Evolutionary conservation across 2,329 filamentous ascomycete species (phyloP), one percentile per base, ranked within the genome.

Genomic region (Epicoccum nigrum): DNA sequence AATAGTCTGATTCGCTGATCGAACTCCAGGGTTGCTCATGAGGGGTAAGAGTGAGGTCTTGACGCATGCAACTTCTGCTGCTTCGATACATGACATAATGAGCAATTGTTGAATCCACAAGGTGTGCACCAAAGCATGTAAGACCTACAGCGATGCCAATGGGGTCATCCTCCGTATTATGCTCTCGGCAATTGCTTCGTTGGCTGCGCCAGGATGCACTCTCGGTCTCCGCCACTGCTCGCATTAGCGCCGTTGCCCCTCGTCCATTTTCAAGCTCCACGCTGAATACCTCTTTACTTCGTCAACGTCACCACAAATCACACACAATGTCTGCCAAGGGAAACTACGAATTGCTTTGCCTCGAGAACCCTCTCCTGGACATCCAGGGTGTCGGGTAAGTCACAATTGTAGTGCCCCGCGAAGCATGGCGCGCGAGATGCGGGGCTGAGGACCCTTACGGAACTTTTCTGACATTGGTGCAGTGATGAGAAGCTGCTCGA

Each of bases 331-430:
- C 89, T 72, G 76, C 86, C 65, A 73, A 77, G 66, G 88, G 92
- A 79, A 87, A 92, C 77, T 97, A 88, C 80, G 83, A 90, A 76
- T 88, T 99, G 69, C 83, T 97, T 71, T 94, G 89, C 78, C 80
- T 99, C 69, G 94, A 97, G 87, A 99, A 99, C 79, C 94, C 94
- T 76, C 87, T 99, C 68, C 89, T 99, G 69, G 93, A 99, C 74
- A 99, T 99, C 75, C 93, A 97, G 79, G 94, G 88, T 67, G 76
- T 81, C 67, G 85, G 83, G 85, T 86, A 77, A 58, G 79, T 73
- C 28, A n/a, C n/a, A 11, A 40, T 46, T 30, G 30, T 3, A 40
- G 4, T 12, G 16, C 23, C 11, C 13, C 4, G 7, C 31, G 12
- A 20, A 27, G 31, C 43, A 38, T 12, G 13, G 6, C 8, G 6